Conservation (phyloP, 1,284 basidiomycete genomes). For the Neonothopanus nambi region DNA sequence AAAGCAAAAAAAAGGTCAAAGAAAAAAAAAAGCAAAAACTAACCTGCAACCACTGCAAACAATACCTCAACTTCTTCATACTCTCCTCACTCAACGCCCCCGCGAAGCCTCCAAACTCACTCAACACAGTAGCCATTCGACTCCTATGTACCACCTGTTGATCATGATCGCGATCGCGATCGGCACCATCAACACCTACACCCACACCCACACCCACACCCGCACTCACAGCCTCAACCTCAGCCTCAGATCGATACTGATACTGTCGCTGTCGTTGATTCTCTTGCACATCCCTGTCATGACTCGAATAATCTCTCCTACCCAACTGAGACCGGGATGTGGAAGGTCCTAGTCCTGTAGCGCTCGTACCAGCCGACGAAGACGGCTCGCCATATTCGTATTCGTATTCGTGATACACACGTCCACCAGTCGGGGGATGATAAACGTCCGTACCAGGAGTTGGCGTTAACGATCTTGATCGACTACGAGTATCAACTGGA, state of each 20-base stretch:
- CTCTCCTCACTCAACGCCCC: slow-evolving; percentile 89
- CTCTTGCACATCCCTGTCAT: too few species aligned
- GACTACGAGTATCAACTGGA: not conserved
- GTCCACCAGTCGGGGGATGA: not conserved
- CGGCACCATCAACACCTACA: too few species aligned
- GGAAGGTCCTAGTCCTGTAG: too few species aligned
- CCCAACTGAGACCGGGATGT: too few species aligned
- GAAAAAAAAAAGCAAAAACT: slow-evolving; percentile 18
- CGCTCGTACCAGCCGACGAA: too few species aligned
- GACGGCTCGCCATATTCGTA: too few species aligned
- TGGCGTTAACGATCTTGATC: slow-evolving; percentile 27
- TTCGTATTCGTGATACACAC: too few species aligned
- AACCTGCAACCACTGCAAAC: slow-evolving; percentile 88
- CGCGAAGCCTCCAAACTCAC: slow-evolving; percentile 88
- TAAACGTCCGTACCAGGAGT: slow-evolving; percentile 20
- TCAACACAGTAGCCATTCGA: slow-evolving; percentile 81
- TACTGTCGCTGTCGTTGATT: too few species aligned
- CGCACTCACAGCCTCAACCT: not conserved
- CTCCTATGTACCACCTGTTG: slow-evolving; percentile 38
- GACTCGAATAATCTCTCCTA: not conserved
- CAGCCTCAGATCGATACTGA: not conserved
- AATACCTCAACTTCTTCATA: slow-evolving; percentile 85
- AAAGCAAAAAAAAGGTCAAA: too few species aligned
- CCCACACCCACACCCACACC: too few species aligned
- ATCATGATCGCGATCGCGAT: too few species aligned